Conservation (phyloP, 108 stramenopile genomes). For the Pseudonitzschia multiseries region DNA sequence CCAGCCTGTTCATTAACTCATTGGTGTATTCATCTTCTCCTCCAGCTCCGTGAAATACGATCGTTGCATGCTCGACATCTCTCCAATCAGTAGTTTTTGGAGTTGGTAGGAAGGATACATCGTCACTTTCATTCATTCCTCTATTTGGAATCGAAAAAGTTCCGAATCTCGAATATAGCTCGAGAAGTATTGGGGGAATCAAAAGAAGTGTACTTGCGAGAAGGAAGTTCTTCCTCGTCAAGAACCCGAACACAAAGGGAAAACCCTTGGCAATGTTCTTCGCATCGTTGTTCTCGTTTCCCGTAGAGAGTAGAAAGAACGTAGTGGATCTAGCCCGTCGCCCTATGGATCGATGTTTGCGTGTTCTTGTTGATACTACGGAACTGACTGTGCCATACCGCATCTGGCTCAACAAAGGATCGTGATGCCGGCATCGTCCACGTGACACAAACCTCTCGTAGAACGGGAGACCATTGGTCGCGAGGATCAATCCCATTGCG, state of each 20-base stretch:
- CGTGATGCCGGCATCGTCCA: not conserved
- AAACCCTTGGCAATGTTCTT: not conserved
- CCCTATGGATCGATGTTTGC: not conserved
- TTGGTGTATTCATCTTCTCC: constrained; percentile 42
- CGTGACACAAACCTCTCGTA: not conserved
- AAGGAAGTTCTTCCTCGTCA: constrained; percentile 14
- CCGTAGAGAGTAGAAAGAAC: constrained; percentile 1
- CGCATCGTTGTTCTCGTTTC: not conserved
- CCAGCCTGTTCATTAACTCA: constrained; percentile 27
- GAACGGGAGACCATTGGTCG: not conserved
- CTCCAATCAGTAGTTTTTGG: constrained; percentile 7
- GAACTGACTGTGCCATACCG: not conserved
- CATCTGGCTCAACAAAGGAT: not conserved
- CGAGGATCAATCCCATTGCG: not conserved
- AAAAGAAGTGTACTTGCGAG: not conserved
- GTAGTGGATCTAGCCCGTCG: not conserved
- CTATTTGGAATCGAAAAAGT: not conserved
- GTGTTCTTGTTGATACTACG: not conserved
- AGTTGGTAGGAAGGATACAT: not conserved
- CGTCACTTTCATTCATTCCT: not conserved
- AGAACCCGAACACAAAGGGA: not conserved
- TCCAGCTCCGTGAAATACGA: constrained; percentile 44
- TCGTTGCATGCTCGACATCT: constrained; percentile 24
- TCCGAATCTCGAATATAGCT: constrained; percentile 25
- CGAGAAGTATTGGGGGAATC: constrained; percentile 19